These are phyloP conservation scores for Pueraria montana DNA, from an alignment of 306 rosid species.

Conservation along the genomic window DNA sequence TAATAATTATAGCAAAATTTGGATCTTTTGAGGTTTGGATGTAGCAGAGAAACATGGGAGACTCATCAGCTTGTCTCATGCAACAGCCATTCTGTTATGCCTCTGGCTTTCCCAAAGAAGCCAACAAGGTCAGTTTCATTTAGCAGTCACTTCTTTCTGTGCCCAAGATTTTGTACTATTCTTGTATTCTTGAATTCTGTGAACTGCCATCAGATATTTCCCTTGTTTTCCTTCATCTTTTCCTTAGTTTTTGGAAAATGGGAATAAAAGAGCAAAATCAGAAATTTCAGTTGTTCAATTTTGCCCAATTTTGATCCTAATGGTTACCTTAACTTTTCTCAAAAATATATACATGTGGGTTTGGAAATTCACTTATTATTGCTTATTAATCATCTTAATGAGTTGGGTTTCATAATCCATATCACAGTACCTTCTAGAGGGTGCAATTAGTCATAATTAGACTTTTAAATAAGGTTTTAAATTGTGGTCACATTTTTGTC, in stretches of 20 bases:
- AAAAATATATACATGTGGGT: neutral
- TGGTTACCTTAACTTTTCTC: neutral
- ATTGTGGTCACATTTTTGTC: neutral
- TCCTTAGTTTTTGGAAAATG: neutral
- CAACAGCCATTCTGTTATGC: constrained; percentile 90
- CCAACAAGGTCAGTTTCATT: constrained; percentile 74
- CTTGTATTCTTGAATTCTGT: neutral
- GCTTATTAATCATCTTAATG: neutral
- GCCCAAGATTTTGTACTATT: constrained; percentile 25
- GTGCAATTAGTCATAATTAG: constrained; percentile 14
- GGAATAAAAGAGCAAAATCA: neutral
- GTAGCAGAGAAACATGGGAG: constrained; percentile 68
- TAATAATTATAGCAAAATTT: constrained; percentile 50
- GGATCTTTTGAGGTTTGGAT: constrained; percentile 53
- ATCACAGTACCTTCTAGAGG: neutral
- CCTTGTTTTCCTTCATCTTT: neutral
- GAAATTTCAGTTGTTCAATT: neutral
- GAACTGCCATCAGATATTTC: neutral
- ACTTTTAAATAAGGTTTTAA: neutral
- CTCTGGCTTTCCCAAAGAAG: constrained; percentile 77
- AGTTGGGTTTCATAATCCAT: neutral
- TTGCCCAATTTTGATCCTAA: neutral
- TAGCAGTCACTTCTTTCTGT: constrained; percentile 4
- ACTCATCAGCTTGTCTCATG: constrained; percentile 82
- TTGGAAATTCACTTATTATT: neutral